A percentile compares a stretch with the other conserved stretches of the same genome.
phyloP scores from a whole-genome alignment of 2,329 filamentous ascomycete species.

The Ceratocystis lukuohia region DNA sequence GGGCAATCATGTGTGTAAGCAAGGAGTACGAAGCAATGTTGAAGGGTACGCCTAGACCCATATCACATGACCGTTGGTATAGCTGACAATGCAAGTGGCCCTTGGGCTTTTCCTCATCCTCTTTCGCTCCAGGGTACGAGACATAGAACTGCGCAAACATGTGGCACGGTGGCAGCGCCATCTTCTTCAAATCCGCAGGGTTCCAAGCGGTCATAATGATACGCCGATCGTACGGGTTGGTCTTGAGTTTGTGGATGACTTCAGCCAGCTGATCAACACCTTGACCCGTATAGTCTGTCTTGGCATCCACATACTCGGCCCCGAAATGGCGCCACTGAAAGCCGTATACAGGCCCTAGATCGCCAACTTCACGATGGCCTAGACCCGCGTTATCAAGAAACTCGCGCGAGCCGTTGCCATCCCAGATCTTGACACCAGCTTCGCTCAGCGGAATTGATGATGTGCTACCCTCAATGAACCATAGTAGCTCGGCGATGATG shows the following conservation, averaged over 20 bases:
- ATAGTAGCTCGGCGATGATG: constrained; percentile 83
- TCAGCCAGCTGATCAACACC: constrained; percentile 89
- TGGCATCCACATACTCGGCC: constrained; percentile 67
- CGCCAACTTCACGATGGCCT: constrained; percentile 66
- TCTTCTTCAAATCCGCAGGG: constrained; percentile 66
- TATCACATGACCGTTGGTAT: constrained; percentile 91
- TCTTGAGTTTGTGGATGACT: constrained; percentile 72
- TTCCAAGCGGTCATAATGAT: constrained; percentile 95
- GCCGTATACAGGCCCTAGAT: constrained; percentile 90
- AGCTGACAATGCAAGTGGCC: constrained; percentile 75
- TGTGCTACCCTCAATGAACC: constrained; percentile 82
- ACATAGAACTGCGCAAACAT: constrained; percentile 98
- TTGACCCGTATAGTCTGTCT: constrained; percentile 71
- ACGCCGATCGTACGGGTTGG: constrained; percentile 73
- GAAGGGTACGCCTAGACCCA: constrained; percentile 94
- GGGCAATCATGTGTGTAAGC: constrained; percentile 87
- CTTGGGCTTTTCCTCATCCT: constrained; percentile 34
- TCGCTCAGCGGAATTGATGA: constrained; percentile 63
- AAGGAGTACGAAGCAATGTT: constrained; percentile 94
- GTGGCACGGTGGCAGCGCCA: constrained; percentile 89
- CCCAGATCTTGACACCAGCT: constrained; percentile 91
- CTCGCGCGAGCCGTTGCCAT: constrained; percentile 83
- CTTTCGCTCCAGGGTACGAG: constrained; percentile 44
- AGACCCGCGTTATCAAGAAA: constrained; percentile 81
- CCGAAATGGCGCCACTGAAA: constrained; percentile 99